phyloP scores from a whole-genome alignment of 768 basidiomycete species.

The Boletus rubropictus region DNA sequence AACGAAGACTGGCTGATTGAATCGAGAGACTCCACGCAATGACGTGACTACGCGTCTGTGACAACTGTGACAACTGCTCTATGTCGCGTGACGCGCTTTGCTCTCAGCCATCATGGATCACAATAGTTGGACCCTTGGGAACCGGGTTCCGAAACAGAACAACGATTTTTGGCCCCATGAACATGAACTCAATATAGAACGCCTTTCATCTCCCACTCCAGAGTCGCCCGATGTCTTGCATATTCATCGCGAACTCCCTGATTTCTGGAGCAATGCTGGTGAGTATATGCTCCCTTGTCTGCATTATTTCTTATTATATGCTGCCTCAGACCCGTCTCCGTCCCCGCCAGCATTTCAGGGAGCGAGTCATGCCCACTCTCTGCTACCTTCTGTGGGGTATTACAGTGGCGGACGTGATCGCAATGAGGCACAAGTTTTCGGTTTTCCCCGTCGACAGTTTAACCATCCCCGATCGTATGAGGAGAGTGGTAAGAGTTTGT shows the following conservation, averaged over 20 bases:
- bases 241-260: constrained; percentile 1
- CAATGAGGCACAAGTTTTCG: neutral
- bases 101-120: constrained; percentile 13
- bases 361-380: constrained; percentile 1
- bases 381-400: neutral
- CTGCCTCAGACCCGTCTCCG: constrained; percentile 32
- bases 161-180: neutral
- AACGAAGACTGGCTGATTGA: neutral
- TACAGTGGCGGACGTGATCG: constrained; percentile 1
- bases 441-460: neutral
- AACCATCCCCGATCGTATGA: neutral
- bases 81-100: constrained; percentile 5
- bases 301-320: constrained; percentile 9
- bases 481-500: constrained; percentile 2
- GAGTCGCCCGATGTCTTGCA: constrained; percentile 6
- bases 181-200: neutral
- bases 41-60: constrained; percentile 27
- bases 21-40: neutral
- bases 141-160: neutral
- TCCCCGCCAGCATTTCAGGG: constrained; percentile 30
- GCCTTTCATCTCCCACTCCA: constrained; percentile 4
- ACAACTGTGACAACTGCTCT: constrained; percentile 18
- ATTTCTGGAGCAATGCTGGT: constrained; percentile 14
- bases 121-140: neutral
- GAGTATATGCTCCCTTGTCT: constrained; percentile 22